Evolutionary conservation across 2,329 filamentous ascomycete genomes (phyloP), one percentile per base, ranked within the genome.

Genomic region (Pseudopithomyces maydicus): DNA sequence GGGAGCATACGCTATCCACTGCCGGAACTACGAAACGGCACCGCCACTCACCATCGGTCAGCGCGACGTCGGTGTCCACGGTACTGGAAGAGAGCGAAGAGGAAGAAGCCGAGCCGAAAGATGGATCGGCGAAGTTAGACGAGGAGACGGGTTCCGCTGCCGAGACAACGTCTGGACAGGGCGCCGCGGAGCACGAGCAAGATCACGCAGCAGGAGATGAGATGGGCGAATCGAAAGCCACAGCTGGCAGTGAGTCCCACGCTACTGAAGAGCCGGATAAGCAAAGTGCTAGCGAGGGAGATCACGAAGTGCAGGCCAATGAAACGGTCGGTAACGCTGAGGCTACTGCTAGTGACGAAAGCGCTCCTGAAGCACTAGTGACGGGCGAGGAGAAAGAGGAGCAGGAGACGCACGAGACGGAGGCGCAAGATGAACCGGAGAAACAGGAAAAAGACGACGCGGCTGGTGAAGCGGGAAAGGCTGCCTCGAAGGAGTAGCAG

Each of bases 51-150:
- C 90, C 90, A 22, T 94, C 90, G 14, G 89, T 90, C 14, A 89
- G 90, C 47, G 91, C 88, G 52, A 77, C 64, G 3, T 85, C 88
- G 4, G 90, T 97, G 19, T 87, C 88, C 1, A 95, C 91, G 0
- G 92, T 96, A 14, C 84, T 91, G 35, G 92, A 96, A 72, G 87
- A 91, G 48, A 88, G 90, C 54, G 92, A 96, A 67, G 92, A 96
- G 58, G 86, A 90, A 36, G 76, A 77, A 17, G 64, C 66, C n/a
- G 57, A 55, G 8, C 59, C 70, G 45, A 56, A 65, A 14, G 17
- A 57, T 8, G 67, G 66, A 26, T 52, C 60, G 36, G 54, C 62
- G 36, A 55, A 62, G 17, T 17, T 33, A 43, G 48, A 50, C n/a
- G 60, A 63, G 26, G 41, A 36, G 17, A 15, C 63, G 12, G 49